phyloP scores from a whole-genome alignment of 441 rosid species.

The Kokia cookei region DNA sequence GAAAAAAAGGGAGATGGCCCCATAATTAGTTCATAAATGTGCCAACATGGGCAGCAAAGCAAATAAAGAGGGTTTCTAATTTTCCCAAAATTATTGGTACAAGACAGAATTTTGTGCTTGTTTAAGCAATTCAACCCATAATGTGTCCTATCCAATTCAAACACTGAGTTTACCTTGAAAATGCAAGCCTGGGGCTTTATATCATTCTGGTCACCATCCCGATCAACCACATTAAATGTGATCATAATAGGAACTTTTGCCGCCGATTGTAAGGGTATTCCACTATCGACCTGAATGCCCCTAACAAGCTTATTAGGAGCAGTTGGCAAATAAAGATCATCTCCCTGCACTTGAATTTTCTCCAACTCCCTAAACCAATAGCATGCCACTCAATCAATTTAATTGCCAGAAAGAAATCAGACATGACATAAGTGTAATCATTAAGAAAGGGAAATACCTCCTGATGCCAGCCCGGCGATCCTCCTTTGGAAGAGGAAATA shows the following conservation, averaged over 20 bases:
- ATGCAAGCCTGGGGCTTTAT: conserved; percentile 93
- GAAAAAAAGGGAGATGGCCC: not conserved
- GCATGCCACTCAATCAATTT: conserved; percentile 16
- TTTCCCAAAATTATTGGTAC: not conserved
- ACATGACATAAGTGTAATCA: conserved; percentile 1
- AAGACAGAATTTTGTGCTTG: not conserved
- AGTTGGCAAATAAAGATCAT: conserved; percentile 93
- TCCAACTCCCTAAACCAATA: conserved; percentile 68
- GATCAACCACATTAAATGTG: conserved; percentile 85
- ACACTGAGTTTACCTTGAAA: conserved; percentile 68
- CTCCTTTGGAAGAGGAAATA: conserved; percentile 79
- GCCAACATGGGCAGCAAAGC: not conserved
- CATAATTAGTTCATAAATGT: not conserved
- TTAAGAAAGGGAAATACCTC: conserved; percentile 38
- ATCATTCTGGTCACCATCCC: conserved; percentile 55
- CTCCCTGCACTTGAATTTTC: conserved; percentile 85
- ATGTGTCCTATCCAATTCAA: conserved; percentile 5
- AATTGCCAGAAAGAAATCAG: conserved; percentile 10
- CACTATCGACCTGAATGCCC: conserved; percentile 89
- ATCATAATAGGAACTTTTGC: conserved; percentile 99
- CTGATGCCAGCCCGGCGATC: conserved; percentile 96
- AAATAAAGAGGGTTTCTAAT: not conserved
- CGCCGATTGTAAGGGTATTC: conserved; percentile 97
- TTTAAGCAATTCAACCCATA: not conserved
- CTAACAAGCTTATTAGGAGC: conserved; percentile 86